Evolutionary conservation across 495 filamentous ascomycete genomes (phyloP).

Genomic region (Lepraria neglecta): DNA sequence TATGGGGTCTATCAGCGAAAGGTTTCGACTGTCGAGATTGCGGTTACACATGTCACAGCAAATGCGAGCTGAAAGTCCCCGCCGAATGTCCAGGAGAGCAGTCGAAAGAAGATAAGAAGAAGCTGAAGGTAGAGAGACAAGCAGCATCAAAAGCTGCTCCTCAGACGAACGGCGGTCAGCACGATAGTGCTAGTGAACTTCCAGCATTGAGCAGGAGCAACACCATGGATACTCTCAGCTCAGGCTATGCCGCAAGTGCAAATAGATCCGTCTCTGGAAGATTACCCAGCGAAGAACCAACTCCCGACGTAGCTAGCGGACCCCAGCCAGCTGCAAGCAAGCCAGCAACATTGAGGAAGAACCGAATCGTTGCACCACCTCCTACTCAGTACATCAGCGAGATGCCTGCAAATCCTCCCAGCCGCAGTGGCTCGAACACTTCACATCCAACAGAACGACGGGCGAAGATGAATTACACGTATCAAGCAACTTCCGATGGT

Average conservation of each 20-base stretch:
- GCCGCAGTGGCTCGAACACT: constrained; percentile 31
- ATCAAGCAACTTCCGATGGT: constrained; percentile 68
- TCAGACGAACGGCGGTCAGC: constrained; percentile 35
- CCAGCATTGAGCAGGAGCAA: constrained; percentile 67
- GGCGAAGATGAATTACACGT: constrained; percentile 85
- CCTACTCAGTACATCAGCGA: constrained; percentile 70
- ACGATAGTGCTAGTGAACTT: constrained; percentile 36
- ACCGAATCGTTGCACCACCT: constrained; percentile 78
- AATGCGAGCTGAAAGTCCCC: constrained; percentile 98
- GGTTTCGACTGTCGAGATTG: constrained; percentile 93
- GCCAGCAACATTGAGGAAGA: constrained; percentile 45
- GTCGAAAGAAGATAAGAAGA: constrained; percentile 89
- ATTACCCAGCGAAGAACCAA: constrained; percentile 32
- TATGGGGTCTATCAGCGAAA: constrained; percentile 94
- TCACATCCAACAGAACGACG: constrained; percentile 49
- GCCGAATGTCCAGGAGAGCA: constrained; percentile 92
- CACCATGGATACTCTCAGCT: constrained; percentile 89
- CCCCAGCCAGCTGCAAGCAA: constrained; percentile 35
- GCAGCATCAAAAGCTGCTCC: constrained; percentile 60
- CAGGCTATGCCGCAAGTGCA: constrained; percentile 76
- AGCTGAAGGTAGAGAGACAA: constrained; percentile 75
- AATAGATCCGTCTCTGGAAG: constrained; percentile 64
- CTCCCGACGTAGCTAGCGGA: constrained; percentile 23
- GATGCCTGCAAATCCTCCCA: constrained; percentile 42
- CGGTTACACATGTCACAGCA: constrained; percentile 95